Base-by-base conservation (phyloP, 192 early-diverging fungal genomes). In the Mortierella claussenii region DNA sequence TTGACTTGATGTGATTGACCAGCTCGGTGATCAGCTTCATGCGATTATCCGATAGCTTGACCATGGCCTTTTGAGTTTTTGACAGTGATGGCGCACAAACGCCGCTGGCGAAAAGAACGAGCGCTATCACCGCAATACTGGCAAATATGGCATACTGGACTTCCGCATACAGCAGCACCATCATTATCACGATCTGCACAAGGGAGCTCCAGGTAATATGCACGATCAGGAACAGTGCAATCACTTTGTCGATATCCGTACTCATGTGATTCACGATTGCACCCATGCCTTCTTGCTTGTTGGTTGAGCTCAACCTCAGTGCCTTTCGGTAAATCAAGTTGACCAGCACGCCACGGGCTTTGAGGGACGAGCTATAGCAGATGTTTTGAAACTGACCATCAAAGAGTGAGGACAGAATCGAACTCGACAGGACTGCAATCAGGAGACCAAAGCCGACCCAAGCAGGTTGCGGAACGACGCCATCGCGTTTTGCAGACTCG, bases 1-100 rank as follows among this genome's bases (percentile, higher is more conserved):
- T 86, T 11, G 90, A 82, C 73, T 88, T 85, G 69, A 92, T 89
- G 1, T 85, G 87, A 13, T 64, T 69, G 28, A 93, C 62, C 1
- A 88, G 79, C 69, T 93, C 91, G 53, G 86, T 84, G 68, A 88
- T 87, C 49, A 89, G 75, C 67, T 89, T 89, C 81, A 93, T 88
- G 31, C 91, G 86, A 37, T 80, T 56, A 69, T 92, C 89, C 1
- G 79, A 67, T 12, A 37, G 12, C 30, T 44, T 11, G 76, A 76
- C 68, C 33, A 56, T 60, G 1, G 5, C 15, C 24, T 65, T 60
- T 1, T 62, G 56, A 27, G 34, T 20, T 12, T 18, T 43, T 0
- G 48, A 21, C 4, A 60, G 28, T 9, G 28, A 18, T 5, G 63
- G 60, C 1, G 66, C 45, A 36, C 27, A n/a, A n/a, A 49, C 18